Percentiles rank a stretch among this genome's conserved stretches.
Conservation (phyloP, 2,329 filamentous ascomycete species). For the Ascochyta viciae-villosae region DNA sequence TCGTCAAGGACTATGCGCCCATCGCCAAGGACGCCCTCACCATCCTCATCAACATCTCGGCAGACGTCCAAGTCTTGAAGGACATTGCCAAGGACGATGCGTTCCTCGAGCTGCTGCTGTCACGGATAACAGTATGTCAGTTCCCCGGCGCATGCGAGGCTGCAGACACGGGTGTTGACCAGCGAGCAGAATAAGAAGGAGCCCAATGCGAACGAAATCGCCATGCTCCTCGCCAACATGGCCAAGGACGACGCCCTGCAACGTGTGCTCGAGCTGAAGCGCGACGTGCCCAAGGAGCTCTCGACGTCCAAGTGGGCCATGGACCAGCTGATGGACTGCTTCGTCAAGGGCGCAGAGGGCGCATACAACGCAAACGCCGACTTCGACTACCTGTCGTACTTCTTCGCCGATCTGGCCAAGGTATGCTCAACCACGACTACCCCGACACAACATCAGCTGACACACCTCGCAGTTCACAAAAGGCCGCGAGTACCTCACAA, state of each 20-base stretch:
- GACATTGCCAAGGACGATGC: conserved; percentile 77
- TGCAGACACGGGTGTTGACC: conserved; percentile 11
- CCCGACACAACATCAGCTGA: background rate
- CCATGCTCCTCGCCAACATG: conserved; percentile 94
- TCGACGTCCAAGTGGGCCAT: conserved; percentile 76
- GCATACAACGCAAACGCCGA: conserved; percentile 83
- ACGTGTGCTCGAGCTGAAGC: conserved; percentile 71
- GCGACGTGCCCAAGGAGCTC: conserved; percentile 72
- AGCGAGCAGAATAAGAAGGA: conserved; percentile 71
- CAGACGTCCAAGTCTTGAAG: conserved; percentile 77
- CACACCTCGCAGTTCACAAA: conserved; percentile 68
- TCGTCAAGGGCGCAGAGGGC: conserved; percentile 87
- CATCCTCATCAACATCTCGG: conserved; percentile 85
- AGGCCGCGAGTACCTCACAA: conserved; percentile 77
- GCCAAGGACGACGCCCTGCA: conserved; percentile 79
- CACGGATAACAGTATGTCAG: conserved; percentile 76
- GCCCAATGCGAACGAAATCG: conserved; percentile 80
- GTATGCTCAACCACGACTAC: conserved; percentile 22
- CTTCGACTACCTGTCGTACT: conserved; percentile 91
- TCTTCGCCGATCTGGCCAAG: conserved; percentile 90
- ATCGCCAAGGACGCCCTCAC: conserved; percentile 93
- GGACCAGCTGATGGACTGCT: conserved; percentile 93
- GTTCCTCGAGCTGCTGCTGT: conserved; percentile 77
- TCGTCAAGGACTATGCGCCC: conserved; percentile 83
- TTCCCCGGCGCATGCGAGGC: conserved; percentile 32